Evolutionary conservation across 257 asterid species (phyloP).

Genomic region (Solanum paucissectum): DNA sequence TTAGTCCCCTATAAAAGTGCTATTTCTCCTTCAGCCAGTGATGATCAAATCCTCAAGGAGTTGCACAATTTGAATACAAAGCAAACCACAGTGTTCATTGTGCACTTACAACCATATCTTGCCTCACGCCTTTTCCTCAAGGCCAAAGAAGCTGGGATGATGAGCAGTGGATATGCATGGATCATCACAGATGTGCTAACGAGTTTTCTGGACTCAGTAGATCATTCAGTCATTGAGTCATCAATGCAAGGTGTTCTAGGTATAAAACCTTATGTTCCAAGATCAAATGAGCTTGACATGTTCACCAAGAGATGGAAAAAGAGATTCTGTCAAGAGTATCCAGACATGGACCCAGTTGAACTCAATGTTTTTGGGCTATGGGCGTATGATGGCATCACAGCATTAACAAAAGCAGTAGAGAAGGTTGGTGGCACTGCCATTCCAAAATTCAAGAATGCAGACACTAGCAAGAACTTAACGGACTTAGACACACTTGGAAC

Average conservation of each 20-base stretch:
- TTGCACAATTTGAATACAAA: conserved; percentile 19
- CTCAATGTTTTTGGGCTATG: conserved; percentile 33
- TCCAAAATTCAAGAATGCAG: conserved; percentile 1
- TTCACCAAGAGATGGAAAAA: conserved; percentile 27
- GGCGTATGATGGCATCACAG: conserved; percentile 33
- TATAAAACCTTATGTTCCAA: conserved; percentile 28
- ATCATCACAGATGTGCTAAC: conserved; percentile 31
- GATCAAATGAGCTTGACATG: conserved; percentile 1
- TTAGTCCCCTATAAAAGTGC: conserved; percentile 14
- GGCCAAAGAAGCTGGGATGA: conserved; percentile 34
- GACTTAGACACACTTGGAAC: conserved; percentile 29
- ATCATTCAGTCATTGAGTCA: conserved; percentile 23
- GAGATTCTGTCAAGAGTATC: conserved; percentile 32
- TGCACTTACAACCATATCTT: conserved; percentile 21
- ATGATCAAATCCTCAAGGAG: conserved; percentile 20
- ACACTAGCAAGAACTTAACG: neutral
- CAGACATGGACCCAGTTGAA: conserved; percentile 15
- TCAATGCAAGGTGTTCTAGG: conserved; percentile 48
- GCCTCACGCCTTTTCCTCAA: conserved; percentile 28
- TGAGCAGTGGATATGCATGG: conserved; percentile 38
- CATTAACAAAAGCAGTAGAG: conserved; percentile 28
- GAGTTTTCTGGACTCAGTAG: conserved; percentile 21
- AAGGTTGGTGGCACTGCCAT: neutral
- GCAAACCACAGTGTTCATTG: conserved; percentile 41
- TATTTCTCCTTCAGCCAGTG: conserved; percentile 21